Evolutionary conservation across 805 yeast genomes (phyloP), one percentile per base, ranked within the genome.

Genomic region (Candida silvatica): DNA sequence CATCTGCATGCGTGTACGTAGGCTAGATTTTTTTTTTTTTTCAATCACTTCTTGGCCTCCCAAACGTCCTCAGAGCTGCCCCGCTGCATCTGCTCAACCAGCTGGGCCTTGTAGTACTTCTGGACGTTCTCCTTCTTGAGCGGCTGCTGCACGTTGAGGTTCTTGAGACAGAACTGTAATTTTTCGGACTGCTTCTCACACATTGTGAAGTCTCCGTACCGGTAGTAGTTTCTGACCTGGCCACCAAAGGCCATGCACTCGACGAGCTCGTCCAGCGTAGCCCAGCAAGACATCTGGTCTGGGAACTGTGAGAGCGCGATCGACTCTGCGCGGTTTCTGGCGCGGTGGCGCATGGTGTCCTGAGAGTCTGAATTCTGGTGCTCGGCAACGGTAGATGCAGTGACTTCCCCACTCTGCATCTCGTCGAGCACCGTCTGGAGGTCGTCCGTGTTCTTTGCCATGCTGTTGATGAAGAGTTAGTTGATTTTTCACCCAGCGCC

Each of bases 161-260:
- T 71, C 35, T 67, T 64, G 30, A 88, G 46, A 44, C 97, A 87
- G 56, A 90, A 90, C 67, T 80, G 80, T 48, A 87, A 66, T 60
- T 86, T 85, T 17, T 70, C 75, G 35, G 83, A 66, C 48, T 82
- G 82, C 34, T 69, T 69, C 29, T 67, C 68, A 57, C 97, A 90
- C 40, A 74, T 63, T 34, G 78, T 76, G 47, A 85, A 68, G 29
- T 77, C 74, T 3, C 97, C 97, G 51, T 76, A 81, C 36, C 97
- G 64, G 53, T 88, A 90, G 49, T 82, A 81, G 57, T 81, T 72
- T 40, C 94, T 72, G 16, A 84, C 61, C 52, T 88, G 96, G 1
- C 97, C 97, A 3, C 95, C 97, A 3, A 88, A 52, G 0, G 97
- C 83, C 59, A 83, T 86, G 54, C 97, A 90, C 31, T 74, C 78